A percentile compares a stretch with the other conserved stretches of the same genome.
phyloP scores from a whole-genome alignment of 805 yeast genomes.

The Torulaspora gathmanii region DNA sequence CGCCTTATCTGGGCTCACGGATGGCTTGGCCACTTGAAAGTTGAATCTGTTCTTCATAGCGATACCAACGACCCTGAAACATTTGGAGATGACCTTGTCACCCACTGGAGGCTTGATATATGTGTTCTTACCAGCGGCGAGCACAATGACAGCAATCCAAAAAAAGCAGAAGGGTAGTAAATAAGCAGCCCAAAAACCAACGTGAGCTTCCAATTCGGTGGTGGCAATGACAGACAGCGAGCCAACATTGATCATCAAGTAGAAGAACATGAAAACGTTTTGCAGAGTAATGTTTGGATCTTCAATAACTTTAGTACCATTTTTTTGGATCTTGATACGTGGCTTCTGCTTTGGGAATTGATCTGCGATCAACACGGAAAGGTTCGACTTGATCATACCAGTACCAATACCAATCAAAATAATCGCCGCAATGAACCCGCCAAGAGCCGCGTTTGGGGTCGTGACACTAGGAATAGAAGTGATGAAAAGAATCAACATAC shows the following conservation, averaged over 20 bases:
- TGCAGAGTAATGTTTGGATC: slow-evolving; percentile 70
- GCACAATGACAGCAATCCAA: slow-evolving; percentile 51
- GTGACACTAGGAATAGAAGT: slow-evolving; percentile 62
- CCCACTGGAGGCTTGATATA: slow-evolving; percentile 58
- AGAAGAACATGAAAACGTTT: slow-evolving; percentile 70
- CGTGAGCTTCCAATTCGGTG: slow-evolving; percentile 59
- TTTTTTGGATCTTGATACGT: slow-evolving; percentile 50
- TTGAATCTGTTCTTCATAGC: slow-evolving; percentile 46
- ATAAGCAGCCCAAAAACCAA: slow-evolving; percentile 73
- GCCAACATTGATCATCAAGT: slow-evolving; percentile 72
- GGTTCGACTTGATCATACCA: slow-evolving; percentile 76
- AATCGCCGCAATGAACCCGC: slow-evolving; percentile 48
- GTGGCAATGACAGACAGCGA: slow-evolving; percentile 72
- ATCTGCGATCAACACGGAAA: slow-evolving; percentile 66
- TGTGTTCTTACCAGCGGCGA: slow-evolving; percentile 48
- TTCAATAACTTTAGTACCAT: slow-evolving; percentile 63
- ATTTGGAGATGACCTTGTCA: slow-evolving; percentile 54
- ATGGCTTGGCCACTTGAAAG: slow-evolving; percentile 55
- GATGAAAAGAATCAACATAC: slow-evolving; percentile 59
- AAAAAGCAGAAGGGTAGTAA: slow-evolving; percentile 67
- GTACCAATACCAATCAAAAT: slow-evolving; percentile 66
- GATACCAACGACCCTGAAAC: slow-evolving; percentile 44
- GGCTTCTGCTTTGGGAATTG: slow-evolving; percentile 61
- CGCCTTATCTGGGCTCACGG: slow-evolving; percentile 43
- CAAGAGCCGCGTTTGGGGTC: slow-evolving; percentile 49